Conservation (phyloP, 768 basidiomycete genomes). For the Lactarius hatsudake region DNA sequence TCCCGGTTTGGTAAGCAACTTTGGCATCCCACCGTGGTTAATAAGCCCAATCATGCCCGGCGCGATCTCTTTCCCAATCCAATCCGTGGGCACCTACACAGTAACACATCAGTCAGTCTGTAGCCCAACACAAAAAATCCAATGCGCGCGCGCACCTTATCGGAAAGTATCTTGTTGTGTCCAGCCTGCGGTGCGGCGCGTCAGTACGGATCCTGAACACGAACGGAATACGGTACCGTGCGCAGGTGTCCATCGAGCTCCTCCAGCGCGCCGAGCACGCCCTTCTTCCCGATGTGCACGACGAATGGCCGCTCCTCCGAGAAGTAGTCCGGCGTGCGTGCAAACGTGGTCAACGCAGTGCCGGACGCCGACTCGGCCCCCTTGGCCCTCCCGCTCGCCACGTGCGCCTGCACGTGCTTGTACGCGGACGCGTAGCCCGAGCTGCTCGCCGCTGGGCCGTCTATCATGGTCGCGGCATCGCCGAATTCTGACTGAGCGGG, state of each 20-base stretch:
- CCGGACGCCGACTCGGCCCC: not conserved
- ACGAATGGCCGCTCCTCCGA: constrained; percentile 67
- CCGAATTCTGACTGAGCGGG: constrained; percentile 17
- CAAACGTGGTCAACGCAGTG: not conserved
- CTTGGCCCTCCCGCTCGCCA: constrained; percentile 5
- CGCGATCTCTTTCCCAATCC: constrained; percentile 68
- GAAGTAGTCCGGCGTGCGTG: constrained; percentile 27
- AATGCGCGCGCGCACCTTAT: constrained; percentile 43
- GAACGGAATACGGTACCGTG: constrained; percentile 37
- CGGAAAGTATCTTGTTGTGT: constrained; percentile 55
- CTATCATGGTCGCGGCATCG: constrained; percentile 14
- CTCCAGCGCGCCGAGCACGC: constrained; percentile 64
- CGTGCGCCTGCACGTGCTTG: not conserved
- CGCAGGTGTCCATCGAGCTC: constrained; percentile 64
- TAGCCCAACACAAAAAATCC: not conserved
- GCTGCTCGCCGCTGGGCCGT: not conserved
- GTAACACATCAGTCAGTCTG: not conserved
- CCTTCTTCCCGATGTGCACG: constrained; percentile 62
- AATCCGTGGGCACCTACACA: constrained; percentile 53
- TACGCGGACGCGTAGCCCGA: not conserved
- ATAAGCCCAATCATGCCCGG: constrained; percentile 74
- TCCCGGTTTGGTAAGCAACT: no score
- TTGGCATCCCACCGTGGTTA: constrained; percentile 46
- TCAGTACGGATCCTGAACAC: no score
- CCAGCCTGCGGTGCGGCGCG: constrained; percentile 43